Conservation (phyloP, 768 basidiomycete species). For the Naganishia vishniacii region DNA sequence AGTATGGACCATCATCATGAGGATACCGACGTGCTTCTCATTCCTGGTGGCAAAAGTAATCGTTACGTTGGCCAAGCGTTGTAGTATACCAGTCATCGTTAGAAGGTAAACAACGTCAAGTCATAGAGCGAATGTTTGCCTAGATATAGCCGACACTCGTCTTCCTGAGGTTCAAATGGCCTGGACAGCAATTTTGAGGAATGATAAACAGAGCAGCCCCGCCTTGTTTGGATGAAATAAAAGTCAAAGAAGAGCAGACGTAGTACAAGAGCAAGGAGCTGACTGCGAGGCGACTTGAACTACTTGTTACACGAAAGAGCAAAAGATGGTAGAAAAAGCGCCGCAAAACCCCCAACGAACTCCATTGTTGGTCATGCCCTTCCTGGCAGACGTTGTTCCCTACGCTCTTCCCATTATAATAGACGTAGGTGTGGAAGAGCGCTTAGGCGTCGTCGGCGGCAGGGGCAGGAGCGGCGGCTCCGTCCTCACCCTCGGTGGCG, state of each 20-base stretch:
- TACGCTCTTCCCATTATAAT: conserved; percentile 14
- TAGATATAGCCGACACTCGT: too few species aligned
- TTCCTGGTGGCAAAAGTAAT: conserved; percentile 7
- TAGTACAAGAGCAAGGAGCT: conserved; percentile 20
- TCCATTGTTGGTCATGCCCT: not conserved
- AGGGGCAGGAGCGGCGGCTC: conserved; percentile 23
- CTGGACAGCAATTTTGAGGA: too few species aligned
- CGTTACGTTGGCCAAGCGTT: conserved; percentile 5
- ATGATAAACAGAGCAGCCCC: conserved; percentile 21
- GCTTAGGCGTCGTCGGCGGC: conserved; percentile 17
- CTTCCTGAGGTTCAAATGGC: too few species aligned
- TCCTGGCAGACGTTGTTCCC: not conserved
- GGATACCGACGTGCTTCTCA: conserved; percentile 20
- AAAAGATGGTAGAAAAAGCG: conserved; percentile 9
- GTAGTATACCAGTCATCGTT: not conserved
- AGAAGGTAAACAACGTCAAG: too few species aligned
- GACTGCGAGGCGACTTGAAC: conserved; percentile 18
- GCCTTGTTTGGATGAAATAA: conserved; percentile 20
- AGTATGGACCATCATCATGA: conserved; percentile 18
- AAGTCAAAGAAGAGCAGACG: conserved; percentile 21
- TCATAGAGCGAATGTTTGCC: not conserved
- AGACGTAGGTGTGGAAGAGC: conserved; percentile 14
- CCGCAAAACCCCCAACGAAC: not conserved
- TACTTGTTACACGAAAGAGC: conserved; percentile 14
- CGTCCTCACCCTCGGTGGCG: conserved; percentile 14